Evolutionary conservation across 257 asterid genomes (phyloP), one percentile per base, ranked within the genome.

Genomic region (Solanum raphanifolium): DNA sequence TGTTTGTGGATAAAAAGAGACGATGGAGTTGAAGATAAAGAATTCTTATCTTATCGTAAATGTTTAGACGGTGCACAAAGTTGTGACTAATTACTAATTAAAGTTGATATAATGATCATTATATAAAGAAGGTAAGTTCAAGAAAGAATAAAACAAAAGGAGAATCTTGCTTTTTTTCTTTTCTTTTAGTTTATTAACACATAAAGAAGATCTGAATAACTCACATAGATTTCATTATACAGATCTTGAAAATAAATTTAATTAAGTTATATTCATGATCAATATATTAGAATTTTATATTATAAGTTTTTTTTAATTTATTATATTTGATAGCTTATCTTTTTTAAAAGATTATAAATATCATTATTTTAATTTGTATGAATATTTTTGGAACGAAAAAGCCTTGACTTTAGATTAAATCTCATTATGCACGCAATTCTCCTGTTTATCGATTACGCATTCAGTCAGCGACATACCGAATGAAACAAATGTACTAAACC

Each of bases 1-100:
- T 69, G 0, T 71, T 7, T 71, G 79, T 71, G 41, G 79, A 65
- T 65, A 65, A 65, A 65, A 65, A 65, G 72, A 60, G 69, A 1
- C 6, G 29, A 52, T 52, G 23, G 62, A 16, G 62, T 52, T 52
- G 62, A 58, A 58, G 25, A 58, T 20, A 58, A 55, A 58, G 12
- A 65, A 25, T n/a, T 13, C 84, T 39, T 78, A 78, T 78, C 62
- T 78, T 25, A 41, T 78, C 36, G 3, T 27, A 78, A 78, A 25
- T 25, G 84, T 78, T 78, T n/a, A 78, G 84, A 41, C 84, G 84
- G 62, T 78, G 84, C 84, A 13, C 62, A 78, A 78, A 78, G 62
- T 76, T 76, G 35, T 25, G 62, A 41, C 29, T 78, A 73, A 35
- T 78, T 39, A 13, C 12, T 65, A n/a, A 25, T n/a, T 71, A 71